These are phyloP conservation scores for Monilinia vaccinii-corymbosi DNA, from an alignment of 2,329 filamentous ascomycete genomes.

Conservation along the genomic window DNA sequence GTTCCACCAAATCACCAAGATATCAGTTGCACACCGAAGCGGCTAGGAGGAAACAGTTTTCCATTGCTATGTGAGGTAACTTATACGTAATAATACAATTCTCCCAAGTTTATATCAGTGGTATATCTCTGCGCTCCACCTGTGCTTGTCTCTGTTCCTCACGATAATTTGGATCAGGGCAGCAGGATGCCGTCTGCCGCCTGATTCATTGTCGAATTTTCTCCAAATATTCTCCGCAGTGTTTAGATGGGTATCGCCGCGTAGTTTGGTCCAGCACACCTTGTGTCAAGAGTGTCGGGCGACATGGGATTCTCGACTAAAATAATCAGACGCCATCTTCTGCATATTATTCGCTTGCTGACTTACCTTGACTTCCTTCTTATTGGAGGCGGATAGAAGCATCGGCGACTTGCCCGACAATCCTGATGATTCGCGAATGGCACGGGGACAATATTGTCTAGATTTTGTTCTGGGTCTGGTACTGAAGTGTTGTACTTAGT, in stretches of 20 bases:
- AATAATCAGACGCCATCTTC: neutral
- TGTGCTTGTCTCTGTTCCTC: neutral
- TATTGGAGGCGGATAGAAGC: neutral
- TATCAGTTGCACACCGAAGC: neutral
- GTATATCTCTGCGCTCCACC: neutral
- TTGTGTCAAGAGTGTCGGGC: no score
- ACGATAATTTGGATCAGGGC: neutral
- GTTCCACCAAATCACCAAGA: neutral
- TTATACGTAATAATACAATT: neutral
- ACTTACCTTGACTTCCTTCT: neutral
- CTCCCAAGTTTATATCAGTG: neutral
- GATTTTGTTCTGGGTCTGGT: neutral
- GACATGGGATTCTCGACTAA: no score
- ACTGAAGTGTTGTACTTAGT: neutral
- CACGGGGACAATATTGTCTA: no score
- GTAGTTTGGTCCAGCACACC: no score
- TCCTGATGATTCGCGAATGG: no score
- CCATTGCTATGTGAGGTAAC: neutral
- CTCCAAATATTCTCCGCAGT: no score
- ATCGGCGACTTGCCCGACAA: no score
- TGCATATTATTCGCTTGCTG: neutral
- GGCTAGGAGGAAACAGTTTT: neutral
- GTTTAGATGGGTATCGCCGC: no score
- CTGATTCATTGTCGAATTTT: no score
- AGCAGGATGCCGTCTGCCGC: no score